Conservation (phyloP, 352 stramenopile genomes). For the Pythium pyrilobum region DNA sequence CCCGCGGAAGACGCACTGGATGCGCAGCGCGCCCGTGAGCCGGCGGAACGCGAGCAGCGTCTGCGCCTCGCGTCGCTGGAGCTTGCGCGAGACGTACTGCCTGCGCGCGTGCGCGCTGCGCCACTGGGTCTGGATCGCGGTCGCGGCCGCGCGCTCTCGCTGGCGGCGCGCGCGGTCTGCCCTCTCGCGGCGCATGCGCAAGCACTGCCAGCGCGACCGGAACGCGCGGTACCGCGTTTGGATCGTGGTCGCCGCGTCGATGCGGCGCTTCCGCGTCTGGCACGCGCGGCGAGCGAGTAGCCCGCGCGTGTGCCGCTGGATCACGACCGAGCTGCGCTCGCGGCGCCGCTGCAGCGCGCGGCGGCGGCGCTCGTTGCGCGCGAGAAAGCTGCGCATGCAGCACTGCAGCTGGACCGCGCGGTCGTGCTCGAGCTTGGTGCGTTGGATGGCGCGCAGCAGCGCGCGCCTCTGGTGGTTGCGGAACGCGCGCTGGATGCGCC, state of each 20-base stretch:
- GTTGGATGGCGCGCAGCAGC: slow-evolving; percentile 58
- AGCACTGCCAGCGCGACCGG: slow-evolving; percentile 30
- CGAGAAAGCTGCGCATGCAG: slow-evolving; percentile 41
- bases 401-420: slow-evolving; percentile 52
- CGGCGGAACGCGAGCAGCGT: slow-evolving; percentile 32
- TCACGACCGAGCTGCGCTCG: slow-evolving; percentile 25
- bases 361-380: slow-evolving; percentile 35
- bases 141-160: slow-evolving; percentile 30
- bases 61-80: slow-evolving; percentile 25
- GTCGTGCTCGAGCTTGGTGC: slow-evolving; percentile 54
- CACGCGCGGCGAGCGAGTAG: slow-evolving; percentile 38
- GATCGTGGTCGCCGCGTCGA: slow-evolving; percentile 43
- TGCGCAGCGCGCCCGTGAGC: slow-evolving; percentile 40
- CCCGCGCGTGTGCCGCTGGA: slow-evolving; percentile 48
- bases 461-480: slow-evolving; percentile 51
- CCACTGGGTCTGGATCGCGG: slow-evolving; percentile 49
- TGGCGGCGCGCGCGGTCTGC: slow-evolving; percentile 16
- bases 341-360: slow-evolving; percentile 13
- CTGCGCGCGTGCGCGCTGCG: slow-evolving; percentile 24
- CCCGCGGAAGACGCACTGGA: slow-evolving; percentile 62
- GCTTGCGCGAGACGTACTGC: slow-evolving; percentile 27
- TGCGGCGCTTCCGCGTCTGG: slow-evolving; percentile 17
- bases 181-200: slow-evolving; percentile 37
- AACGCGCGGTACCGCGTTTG: slow-evolving; percentile 46
- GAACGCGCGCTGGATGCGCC: slow-evolving; percentile 65